Evolutionary conservation across 2,329 filamentous ascomycete genomes (phyloP), one percentile per base, ranked within the genome.

Genomic region (Epichloe sp.): DNA sequence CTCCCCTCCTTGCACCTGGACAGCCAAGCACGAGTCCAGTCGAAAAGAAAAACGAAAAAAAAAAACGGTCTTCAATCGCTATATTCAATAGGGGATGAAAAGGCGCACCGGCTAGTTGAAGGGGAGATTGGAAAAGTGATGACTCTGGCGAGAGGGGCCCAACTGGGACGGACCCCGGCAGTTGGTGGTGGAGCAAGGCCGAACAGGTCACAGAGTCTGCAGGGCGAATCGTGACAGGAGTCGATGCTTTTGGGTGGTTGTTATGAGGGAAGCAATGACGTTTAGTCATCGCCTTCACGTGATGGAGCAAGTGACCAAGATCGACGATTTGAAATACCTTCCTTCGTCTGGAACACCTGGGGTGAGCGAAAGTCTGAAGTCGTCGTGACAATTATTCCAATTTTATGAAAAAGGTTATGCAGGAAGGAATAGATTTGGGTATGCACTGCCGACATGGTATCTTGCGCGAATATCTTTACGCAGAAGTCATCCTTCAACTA

Each of bases 151-250:
- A 50, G 50, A 47, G 53, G 51, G 52, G 53, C 53, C 53, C 53
- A 50, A 53, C 26, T 35, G 36, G 50, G 53, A 50, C 45, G 53
- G 51, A 54, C 53, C 53, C 53, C 53, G 47, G 51, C 36, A 51
- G 31, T 54, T 23, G 48, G 40, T 53, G 50, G 53, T 52, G 50
- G 49, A 53, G 46, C 42, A 46, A 44, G 34, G 38, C 34, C 31
- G 42, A 31, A 43, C 37, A 38, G 15, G 44, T 19, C 26, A 44
- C 26, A 44, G 42, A 49, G 23, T 49, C 26, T 10, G 44, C 31
- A 37, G 43, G 49, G 49, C 49, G 44, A 44, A 34, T 17, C 35
- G 43, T 50, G 31, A 43, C 15, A 37, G 34, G 12, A 17, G 44
- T 35, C 14, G 37, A 49, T 31, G 21, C 21, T 19, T 45, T 34